These are phyloP conservation scores for Houttuynia cordata DNA, from an alignment of 164 flowering plant species.

Conservation along the genomic window DNA sequence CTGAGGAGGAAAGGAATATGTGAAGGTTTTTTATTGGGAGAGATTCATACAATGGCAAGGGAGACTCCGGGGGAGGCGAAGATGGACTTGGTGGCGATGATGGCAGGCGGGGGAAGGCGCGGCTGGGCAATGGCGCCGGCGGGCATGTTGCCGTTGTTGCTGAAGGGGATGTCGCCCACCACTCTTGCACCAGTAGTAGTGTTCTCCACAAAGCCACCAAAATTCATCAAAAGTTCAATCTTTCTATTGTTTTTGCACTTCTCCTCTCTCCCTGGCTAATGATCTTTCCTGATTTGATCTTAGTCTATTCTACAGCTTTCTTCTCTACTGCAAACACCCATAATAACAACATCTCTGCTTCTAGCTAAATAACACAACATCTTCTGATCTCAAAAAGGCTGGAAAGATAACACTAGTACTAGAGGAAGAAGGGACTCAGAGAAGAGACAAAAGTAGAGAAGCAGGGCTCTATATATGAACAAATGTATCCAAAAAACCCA, in stretches of 20 bases:
- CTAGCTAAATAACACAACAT: neutral
- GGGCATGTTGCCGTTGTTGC: conserved; percentile 33
- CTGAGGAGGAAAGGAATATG: neutral
- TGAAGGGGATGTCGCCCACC: conserved; percentile 41
- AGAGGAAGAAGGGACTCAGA: conserved; percentile 25
- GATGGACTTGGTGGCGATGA: conserved; percentile 54
- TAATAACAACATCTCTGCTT: neutral
- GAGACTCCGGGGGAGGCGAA: conserved; percentile 91
- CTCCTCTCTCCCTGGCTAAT: neutral
- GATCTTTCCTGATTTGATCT: conserved; percentile 2
- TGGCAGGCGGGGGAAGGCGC: conserved; percentile 34
- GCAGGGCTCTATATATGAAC: conserved; percentile 21
- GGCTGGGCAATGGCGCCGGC: conserved; percentile 54
- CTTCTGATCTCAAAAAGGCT: neutral
- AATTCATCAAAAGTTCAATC: conserved; percentile 58
- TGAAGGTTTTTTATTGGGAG: neutral
- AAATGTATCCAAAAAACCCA: conserved; percentile 35
- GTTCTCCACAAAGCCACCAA: conserved; percentile 82
- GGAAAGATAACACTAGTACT: conserved; percentile 3
- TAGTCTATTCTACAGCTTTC: neutral
- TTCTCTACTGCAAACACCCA: neutral
- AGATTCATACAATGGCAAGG: conserved; percentile 60
- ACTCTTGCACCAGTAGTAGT: conserved; percentile 36
- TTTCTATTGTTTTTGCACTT: neutral
- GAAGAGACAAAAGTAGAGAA: no score